These are phyloP conservation scores for Cystofilobasidium macerans DNA, from an alignment of 768 basidiomycete species.

Conservation along the genomic window DNA sequence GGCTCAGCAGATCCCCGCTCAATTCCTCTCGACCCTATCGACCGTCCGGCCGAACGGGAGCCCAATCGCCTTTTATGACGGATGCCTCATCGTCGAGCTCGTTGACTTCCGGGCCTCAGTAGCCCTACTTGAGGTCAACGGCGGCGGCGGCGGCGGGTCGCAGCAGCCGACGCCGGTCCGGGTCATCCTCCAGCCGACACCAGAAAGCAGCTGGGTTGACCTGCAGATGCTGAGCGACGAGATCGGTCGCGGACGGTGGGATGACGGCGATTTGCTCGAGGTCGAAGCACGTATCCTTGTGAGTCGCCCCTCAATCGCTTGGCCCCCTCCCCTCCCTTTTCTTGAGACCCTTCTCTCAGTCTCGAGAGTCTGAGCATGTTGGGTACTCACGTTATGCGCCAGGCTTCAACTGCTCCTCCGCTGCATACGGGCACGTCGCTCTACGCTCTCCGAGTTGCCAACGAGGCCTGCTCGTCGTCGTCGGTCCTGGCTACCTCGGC, in stretches of 20 bases:
- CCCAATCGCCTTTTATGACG: constrained; percentile 32
- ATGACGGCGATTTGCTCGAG: constrained; percentile 38
- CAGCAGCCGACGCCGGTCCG: constrained; percentile 27
- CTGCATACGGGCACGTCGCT: constrained; percentile 38
- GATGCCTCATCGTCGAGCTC: constrained; percentile 42
- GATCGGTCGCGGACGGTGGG: constrained; percentile 30
- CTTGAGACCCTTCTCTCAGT: not conserved
- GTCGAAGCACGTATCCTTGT: constrained; percentile 41
- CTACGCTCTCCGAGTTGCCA: constrained; percentile 36
- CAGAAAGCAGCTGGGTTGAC: constrained; percentile 34
- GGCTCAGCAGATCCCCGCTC: constrained; percentile 39
- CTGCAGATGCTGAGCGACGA: constrained; percentile 30
- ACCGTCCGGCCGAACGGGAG: constrained; percentile 35
- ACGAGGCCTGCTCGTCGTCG: constrained; percentile 34
- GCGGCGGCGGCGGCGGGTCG: constrained; percentile 32
- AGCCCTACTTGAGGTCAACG: not conserved
- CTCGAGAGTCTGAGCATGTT: not conserved
- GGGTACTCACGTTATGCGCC: not conserved
- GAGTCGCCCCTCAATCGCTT: no score
- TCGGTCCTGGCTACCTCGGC: constrained; percentile 25
- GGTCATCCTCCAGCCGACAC: constrained; percentile 35
- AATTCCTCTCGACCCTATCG: constrained; percentile 37
- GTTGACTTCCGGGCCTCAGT: constrained; percentile 37
- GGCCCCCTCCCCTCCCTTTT: no score
- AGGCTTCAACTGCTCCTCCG: constrained; percentile 40